Evolutionary conservation across 2,329 filamentous ascomycete genomes (phyloP).

Genomic region (Pseudogymnoascus pannorum): DNA sequence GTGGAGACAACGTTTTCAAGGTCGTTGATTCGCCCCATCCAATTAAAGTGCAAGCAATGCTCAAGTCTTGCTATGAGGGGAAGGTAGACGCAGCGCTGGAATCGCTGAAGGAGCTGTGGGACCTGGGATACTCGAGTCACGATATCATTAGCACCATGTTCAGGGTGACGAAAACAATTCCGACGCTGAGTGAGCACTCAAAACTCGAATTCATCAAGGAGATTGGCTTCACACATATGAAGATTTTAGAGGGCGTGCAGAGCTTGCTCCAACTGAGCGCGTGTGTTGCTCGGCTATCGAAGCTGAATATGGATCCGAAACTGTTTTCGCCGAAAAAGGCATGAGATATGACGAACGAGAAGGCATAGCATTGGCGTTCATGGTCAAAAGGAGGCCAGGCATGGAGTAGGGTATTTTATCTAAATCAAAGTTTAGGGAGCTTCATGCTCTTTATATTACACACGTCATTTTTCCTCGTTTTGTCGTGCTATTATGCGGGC

Average conservation of each 20-base stretch:
- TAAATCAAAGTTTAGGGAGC: conserved; percentile 10
- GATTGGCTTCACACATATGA: conserved; percentile 99
- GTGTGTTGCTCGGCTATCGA: conserved; percentile 83
- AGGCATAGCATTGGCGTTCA: conserved; percentile 23
- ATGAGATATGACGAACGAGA: conserved; percentile 25
- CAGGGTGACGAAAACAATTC: conserved; percentile 92
- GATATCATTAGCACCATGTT: conserved; percentile 99
- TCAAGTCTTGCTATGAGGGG: conserved; percentile 91
- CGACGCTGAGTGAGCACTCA: conserved; percentile 83
- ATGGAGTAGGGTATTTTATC: conserved; percentile 1
- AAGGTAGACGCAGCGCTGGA: conserved; percentile 85
- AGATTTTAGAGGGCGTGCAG: conserved; percentile 95
- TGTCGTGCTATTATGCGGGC: conserved; percentile 13
- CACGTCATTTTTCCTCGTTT: background rate
- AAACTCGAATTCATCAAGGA: conserved; percentile 98
- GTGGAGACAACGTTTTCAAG: conserved; percentile 93
- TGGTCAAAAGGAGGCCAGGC: background rate
- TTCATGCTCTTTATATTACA: conserved; percentile 13
- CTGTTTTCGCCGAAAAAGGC: conserved; percentile 46
- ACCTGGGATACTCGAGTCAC: conserved; percentile 93
- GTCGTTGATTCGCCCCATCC: conserved; percentile 96
- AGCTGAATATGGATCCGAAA: conserved; percentile 92
- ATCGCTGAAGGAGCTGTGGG: conserved; percentile 83
- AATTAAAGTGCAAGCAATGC: conserved; percentile 97
- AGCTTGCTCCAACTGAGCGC: conserved; percentile 90